A percentile compares a stretch with the other conserved stretches of the same genome.
Conservation (phyloP, 352 stramenopile species). For the Pythium pyrilobum region DNA sequence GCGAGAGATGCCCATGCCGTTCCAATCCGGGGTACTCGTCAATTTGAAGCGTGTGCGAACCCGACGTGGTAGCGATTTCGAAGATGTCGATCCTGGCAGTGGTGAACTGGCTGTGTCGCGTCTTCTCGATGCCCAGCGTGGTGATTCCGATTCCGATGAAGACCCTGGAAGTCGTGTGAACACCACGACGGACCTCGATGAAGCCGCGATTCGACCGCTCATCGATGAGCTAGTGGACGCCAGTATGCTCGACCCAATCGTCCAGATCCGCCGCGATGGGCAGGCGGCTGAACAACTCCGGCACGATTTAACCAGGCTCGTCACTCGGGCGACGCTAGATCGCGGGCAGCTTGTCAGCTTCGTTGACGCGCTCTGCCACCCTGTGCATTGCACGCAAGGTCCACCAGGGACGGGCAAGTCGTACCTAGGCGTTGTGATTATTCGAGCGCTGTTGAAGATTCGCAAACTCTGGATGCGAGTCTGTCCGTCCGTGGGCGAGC, state of each 20-base stretch:
- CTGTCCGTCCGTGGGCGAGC: slow-evolving; percentile 52
- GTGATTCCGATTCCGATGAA: too few relatives aligned
- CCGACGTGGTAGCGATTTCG: background rate
- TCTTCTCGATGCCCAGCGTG: too few relatives aligned
- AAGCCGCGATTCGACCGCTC: slow-evolving; percentile 8
- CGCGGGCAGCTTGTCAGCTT: slow-evolving; percentile 71
- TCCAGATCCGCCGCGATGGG: slow-evolving; percentile 71
- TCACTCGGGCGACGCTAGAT: slow-evolving; percentile 56
- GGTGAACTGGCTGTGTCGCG: too few relatives aligned
- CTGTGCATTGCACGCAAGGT: slow-evolving; percentile 86
- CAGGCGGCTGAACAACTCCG: slow-evolving; percentile 24
- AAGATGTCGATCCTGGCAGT: background rate
- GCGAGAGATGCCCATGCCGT: slow-evolving; percentile 61
- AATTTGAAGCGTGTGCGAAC: slow-evolving; percentile 39
- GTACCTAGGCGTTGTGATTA: slow-evolving; percentile 83
- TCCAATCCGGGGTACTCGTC: slow-evolving; percentile 64
- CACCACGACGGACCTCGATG: background rate
- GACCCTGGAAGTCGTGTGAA: slow-evolving; percentile 9
- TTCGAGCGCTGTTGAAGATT: slow-evolving; percentile 72
- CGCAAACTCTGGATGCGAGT: slow-evolving; percentile 68
- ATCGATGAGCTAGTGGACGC: slow-evolving; percentile 46
- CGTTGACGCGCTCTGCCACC: slow-evolving; percentile 57
- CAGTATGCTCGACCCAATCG: slow-evolving; percentile 65
- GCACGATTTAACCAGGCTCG: slow-evolving; percentile 29
- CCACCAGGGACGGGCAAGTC: slow-evolving; percentile 87